Evolutionary conservation across 2,329 filamentous ascomycete species (phyloP).

Genomic region (Clarireedia homoeocarpa): DNA sequence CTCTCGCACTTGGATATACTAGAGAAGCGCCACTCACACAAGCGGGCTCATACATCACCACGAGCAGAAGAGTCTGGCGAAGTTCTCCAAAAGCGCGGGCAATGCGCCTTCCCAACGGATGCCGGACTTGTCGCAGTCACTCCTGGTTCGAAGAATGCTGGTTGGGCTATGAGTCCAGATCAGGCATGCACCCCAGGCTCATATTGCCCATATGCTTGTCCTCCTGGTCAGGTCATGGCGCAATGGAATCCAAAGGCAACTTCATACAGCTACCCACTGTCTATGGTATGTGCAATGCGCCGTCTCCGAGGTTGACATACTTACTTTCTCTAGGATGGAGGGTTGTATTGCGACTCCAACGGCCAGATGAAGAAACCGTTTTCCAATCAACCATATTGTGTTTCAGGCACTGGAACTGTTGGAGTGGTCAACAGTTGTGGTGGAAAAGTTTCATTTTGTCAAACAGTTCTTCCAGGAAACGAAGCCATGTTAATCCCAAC

Average conservation of each 20-base stretch:
- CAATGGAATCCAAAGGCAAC: slow-evolving; percentile 69
- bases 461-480: slow-evolving; percentile 71
- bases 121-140: slow-evolving; percentile 61
- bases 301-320: neutral
- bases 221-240: slow-evolving; percentile 65
- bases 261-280: slow-evolving; percentile 58
- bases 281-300: slow-evolving; percentile 51
- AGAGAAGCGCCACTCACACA: slow-evolving; percentile 23
- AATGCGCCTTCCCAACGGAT: slow-evolving; percentile 59
- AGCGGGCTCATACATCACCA: slow-evolving; percentile 20
- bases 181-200: slow-evolving; percentile 56
- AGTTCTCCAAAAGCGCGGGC: slow-evolving; percentile 25
- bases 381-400: slow-evolving; percentile 58
- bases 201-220: slow-evolving; percentile 73
- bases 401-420: slow-evolving; percentile 58
- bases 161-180: slow-evolving; percentile 76
- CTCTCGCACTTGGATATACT: slow-evolving; percentile 23
- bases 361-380: slow-evolving; percentile 66
- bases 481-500: slow-evolving; percentile 80
- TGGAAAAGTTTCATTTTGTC: slow-evolving; percentile 61
- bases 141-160: slow-evolving; percentile 55
- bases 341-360: slow-evolving; percentile 60
- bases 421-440: slow-evolving; percentile 59
- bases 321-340: slow-evolving; percentile 51
- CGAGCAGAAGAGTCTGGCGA: slow-evolving; percentile 15